A percentile compares a stretch with the other conserved stretches of the same genome.
Evolutionary conservation across 139 green algal species (phyloP).

Genomic region (Auxenochlorella pyrenoidosa): DNA sequence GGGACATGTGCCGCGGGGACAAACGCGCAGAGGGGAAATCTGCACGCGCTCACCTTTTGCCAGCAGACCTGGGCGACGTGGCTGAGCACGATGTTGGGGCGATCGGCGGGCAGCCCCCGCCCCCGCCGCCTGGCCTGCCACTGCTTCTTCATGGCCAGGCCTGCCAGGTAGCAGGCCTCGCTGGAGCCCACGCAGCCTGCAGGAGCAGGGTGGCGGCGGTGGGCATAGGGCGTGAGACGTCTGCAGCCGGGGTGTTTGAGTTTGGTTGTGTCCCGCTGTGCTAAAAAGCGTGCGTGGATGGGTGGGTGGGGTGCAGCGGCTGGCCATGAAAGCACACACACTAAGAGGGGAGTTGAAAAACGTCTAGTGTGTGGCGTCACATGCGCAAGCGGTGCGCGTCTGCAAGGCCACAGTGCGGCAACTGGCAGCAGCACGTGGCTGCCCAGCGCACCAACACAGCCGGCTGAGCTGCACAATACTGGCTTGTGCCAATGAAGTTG

Average conservation of each 20-base stretch:
- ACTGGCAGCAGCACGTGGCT: neutral
- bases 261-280: too few species aligned
- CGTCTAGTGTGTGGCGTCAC: too few species aligned
- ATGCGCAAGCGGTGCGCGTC: too few species aligned
- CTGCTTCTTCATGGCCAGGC: slow-evolving; percentile 65
- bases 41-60: slow-evolving; percentile 10
- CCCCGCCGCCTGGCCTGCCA: slow-evolving; percentile 55
- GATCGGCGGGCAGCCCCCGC: slow-evolving; percentile 48
- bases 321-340: too few species aligned
- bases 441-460: neutral
- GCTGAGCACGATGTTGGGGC: slow-evolving; percentile 69
- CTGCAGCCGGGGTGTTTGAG: too few species aligned
- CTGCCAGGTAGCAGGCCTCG: slow-evolving; percentile 69
- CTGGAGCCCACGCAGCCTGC: slow-evolving; percentile 54
- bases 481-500: slow-evolving; percentile 8
- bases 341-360: too few species aligned
- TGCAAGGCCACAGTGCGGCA: neutral
- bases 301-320: too few species aligned
- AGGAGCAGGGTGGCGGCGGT: neutral
- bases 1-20: too few species aligned
- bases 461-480: neutral
- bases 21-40: too few species aligned
- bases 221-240: too few species aligned
- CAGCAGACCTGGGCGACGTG: slow-evolving; percentile 56
- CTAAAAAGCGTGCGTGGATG: too few species aligned